Evolutionary conservation across 768 basidiomycete species (phyloP).

Genomic region (Hericium alpestre): DNA sequence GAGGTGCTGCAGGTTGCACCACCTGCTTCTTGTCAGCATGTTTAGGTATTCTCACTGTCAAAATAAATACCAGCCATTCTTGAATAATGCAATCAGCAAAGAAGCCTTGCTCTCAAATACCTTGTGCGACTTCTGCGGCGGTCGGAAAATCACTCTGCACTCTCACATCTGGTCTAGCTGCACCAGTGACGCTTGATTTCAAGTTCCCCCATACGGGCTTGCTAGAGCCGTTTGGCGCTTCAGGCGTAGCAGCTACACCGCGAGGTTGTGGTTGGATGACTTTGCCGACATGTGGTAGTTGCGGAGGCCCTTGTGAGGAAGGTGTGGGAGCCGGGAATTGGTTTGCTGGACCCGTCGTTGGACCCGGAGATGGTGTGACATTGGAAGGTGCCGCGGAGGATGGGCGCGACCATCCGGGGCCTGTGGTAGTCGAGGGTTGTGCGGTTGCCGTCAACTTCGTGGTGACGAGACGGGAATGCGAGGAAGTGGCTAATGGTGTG

Average conservation of each 20-base stretch:
- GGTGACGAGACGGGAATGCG: slow-evolving; percentile 77
- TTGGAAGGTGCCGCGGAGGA: slow-evolving; percentile 57
- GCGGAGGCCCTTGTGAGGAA: slow-evolving; percentile 27
- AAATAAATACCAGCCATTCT: not conserved
- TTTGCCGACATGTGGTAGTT: slow-evolving; percentile 48
- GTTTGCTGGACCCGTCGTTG: slow-evolving; percentile 29
- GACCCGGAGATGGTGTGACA: slow-evolving; percentile 34
- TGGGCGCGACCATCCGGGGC: slow-evolving; percentile 71
- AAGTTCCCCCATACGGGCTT: slow-evolving; percentile 71
- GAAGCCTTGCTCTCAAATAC: slow-evolving; percentile 28
- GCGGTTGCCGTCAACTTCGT: slow-evolving; percentile 72
- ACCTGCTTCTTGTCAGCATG: slow-evolving; percentile 27
- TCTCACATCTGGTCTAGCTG: slow-evolving; percentile 31
- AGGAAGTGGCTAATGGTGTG: slow-evolving; percentile 36
- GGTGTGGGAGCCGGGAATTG: slow-evolving; percentile 16
- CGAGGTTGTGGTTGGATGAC: slow-evolving; percentile 62
- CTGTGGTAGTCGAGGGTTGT: slow-evolving; percentile 44
- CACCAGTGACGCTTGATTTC: slow-evolving; percentile 23
- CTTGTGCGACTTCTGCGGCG: slow-evolving; percentile 87
- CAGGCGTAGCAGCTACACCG: slow-evolving; percentile 21
- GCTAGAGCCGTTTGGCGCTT: slow-evolving; percentile 8
- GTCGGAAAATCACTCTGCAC: slow-evolving; percentile 80
- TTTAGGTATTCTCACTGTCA: slow-evolving; percentile 6
- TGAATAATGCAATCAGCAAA: no score
- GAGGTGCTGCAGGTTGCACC: slow-evolving; percentile 39